phyloP scores from a whole-genome alignment of 768 basidiomycete genomes.

The Cubamyces lactineus region DNA sequence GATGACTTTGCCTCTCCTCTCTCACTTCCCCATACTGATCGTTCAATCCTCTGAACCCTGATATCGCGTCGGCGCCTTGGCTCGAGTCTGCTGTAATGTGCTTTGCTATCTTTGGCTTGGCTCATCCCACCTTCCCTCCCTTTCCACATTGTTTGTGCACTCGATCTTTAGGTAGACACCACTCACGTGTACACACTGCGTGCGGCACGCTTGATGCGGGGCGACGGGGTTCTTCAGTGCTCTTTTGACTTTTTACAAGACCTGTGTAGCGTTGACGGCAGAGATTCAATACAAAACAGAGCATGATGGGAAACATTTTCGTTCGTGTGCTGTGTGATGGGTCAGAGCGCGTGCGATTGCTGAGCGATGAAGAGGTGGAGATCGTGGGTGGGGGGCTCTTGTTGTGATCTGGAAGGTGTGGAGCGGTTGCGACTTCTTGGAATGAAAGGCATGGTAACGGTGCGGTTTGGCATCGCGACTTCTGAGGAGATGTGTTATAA shows the following conservation, averaged over 20 bases:
- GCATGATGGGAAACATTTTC: constrained; percentile 7
- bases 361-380: too few species aligned
- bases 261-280: neutral
- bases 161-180: neutral
- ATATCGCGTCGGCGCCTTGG: neutral
- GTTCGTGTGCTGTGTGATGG: too few species aligned
- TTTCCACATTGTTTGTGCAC: neutral
- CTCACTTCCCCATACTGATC: neutral
- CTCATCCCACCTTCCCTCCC: neutral
- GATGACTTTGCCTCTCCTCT: neutral
- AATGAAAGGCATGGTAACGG: neutral
- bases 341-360: neutral
- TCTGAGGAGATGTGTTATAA: too few species aligned
- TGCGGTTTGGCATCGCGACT: too few species aligned
- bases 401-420: neutral
- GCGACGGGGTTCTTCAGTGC: neutral
- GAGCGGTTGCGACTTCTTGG: neutral
- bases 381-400: too few species aligned
- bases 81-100: neutral
- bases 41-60: neutral
- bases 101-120: neutral
- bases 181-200: neutral
- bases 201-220: neutral
- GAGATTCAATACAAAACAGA: constrained; percentile 11
- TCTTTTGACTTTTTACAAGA: neutral